phyloP scores from a whole-genome alignment of 129 eudicot genomes.

The Saposhnikovia divaricata region DNA sequence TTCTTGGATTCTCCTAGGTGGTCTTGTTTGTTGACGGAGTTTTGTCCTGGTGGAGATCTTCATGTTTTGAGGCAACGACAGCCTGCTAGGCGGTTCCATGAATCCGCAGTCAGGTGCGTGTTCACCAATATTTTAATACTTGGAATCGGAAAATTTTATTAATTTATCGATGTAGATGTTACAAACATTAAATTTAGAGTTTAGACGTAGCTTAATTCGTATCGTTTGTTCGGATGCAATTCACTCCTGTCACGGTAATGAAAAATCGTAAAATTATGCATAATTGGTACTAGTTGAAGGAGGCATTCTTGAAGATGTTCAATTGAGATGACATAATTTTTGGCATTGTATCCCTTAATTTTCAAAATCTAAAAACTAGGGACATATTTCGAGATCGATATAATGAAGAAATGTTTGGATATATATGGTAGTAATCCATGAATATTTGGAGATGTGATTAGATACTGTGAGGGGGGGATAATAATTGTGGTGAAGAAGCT shows the following conservation, averaged over 20 bases:
- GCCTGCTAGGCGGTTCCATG: slow-evolving; percentile 63
- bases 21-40: slow-evolving; percentile 74
- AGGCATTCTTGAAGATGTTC: too few species aligned
- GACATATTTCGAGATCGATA: not conserved
- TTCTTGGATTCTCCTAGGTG: slow-evolving; percentile 50
- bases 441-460: not conserved
- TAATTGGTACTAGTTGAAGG: not conserved
- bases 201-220: too few species aligned
- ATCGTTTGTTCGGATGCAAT: too few species aligned
- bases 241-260: too few species aligned
- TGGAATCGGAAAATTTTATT: too few species aligned
- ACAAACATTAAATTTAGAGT: too few species aligned
- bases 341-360: not conserved
- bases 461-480: not conserved
- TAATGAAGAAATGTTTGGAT: not conserved
- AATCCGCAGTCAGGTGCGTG: slow-evolving; percentile 82
- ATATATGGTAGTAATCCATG: not conserved
- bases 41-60: slow-evolving; percentile 92
- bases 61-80: slow-evolving; percentile 89
- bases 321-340: not conserved
- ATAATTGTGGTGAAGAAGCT: slow-evolving; percentile 7
- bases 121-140: too few species aligned
- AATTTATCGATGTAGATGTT: too few species aligned
- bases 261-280: not conserved
- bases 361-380: not conserved